Evolutionary conservation across 129 eudicot genomes (phyloP), one percentile per base, ranked within the genome.

Genomic region (Saussurea involucrata): DNA sequence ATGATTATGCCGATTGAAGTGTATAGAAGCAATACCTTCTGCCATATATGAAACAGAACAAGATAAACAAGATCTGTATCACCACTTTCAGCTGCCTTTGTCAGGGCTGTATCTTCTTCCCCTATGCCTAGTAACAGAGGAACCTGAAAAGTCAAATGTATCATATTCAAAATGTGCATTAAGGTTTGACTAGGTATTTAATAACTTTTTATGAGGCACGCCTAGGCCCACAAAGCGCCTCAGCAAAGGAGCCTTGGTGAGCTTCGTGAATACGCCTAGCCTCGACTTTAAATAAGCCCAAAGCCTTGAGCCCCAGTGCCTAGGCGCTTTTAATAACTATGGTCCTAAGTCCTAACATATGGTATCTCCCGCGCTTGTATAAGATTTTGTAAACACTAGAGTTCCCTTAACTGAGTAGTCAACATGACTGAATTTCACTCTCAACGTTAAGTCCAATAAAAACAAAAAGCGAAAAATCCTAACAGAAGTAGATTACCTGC

Each of bases 31-130:
- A 72, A 69, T 82, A 95, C 99, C 99, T 95, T 95, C 28, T 85
- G 90, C 99, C 94, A 92, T 55, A 92, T 86, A 83, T 95, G 99
- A 78, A 92, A 95, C 70, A 92, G 68, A 67, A 95, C 99, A 67
- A 95, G 95, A 85, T 92, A 95, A 8, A 92, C 91, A 80, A 95
- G 97, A 85, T 95, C 99, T 24, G 97, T 92, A 74, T 95, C 99
- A 58, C 99, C 97, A 81, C 99, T 89, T 89, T 92, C 97, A 65
- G 90, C 85, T 77, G 97, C 94, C 88, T 95, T 95, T 68, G 82
- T 60, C 69, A 95, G 78, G 70, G 97, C 95, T 40, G 92, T 78
- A 86, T 92, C 96, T 87, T 95, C 97, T 83, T 95, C 97, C 78
- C 97, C 99, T 55, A 95, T 95, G 83, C 97, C 90, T 12, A 95